A percentile compares a stretch with the other conserved stretches of the same genome.
Evolutionary conservation across 2,329 filamentous ascomycete genomes (phyloP).

Genomic region (Ophiostoma himal-ulmi): DNA sequence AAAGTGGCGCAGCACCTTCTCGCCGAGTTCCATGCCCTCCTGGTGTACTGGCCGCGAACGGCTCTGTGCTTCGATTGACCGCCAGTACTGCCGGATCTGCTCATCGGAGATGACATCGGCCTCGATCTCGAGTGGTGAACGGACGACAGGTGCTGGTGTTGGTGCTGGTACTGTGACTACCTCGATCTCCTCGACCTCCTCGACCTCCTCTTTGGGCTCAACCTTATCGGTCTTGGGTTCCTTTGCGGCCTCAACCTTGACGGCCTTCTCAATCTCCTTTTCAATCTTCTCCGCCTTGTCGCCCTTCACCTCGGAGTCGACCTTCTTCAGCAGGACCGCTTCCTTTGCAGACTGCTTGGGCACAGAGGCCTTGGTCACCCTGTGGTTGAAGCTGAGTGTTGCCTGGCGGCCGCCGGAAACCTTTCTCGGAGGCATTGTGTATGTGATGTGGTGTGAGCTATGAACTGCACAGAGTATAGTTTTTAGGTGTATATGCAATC

Average conservation of each 20-base stretch:
- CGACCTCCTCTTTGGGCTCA: slow-evolving; percentile 26
- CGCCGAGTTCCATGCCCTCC: slow-evolving; percentile 60
- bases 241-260: slow-evolving; percentile 23
- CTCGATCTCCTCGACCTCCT: slow-evolving; percentile 34
- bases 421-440: slow-evolving; percentile 45
- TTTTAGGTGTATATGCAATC: neutral
- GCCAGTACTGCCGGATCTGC: slow-evolving; percentile 75
- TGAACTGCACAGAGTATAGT: neutral
- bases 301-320: slow-evolving; percentile 28
- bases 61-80: slow-evolving; percentile 61
- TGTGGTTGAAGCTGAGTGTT: slow-evolving; percentile 53
- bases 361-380: slow-evolving; percentile 48
- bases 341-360: slow-evolving; percentile 43
- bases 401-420: slow-evolving; percentile 48
- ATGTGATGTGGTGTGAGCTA: neutral
- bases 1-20: slow-evolving; percentile 87
- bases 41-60: slow-evolving; percentile 71
- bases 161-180: neutral
- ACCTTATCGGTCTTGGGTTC: slow-evolving; percentile 25
- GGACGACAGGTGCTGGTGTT: neutral
- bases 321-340: slow-evolving; percentile 30
- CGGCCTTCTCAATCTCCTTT: slow-evolving; percentile 28
- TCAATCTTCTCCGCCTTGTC: slow-evolving; percentile 27
- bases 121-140: slow-evolving; percentile 38
- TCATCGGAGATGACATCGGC: slow-evolving; percentile 61